Base-by-base conservation (phyloP, 2,329 filamentous ascomycete genomes). In the Sporothrix schenckii region DNA sequence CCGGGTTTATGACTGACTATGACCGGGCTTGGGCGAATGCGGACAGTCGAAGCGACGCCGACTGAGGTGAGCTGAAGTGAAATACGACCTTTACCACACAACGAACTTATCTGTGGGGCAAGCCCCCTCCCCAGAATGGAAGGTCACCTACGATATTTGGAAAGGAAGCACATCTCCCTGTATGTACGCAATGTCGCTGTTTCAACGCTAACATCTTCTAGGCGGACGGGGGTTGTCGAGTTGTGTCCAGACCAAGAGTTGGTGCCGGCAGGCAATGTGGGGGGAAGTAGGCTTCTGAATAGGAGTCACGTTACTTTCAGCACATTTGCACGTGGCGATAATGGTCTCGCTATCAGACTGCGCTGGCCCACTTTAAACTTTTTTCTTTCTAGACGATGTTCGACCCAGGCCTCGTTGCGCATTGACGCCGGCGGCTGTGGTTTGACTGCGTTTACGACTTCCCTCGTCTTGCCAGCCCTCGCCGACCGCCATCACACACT, bases 71-170 rank as follows among this genome's bases (percentile, higher is more conserved):
- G 44, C 14, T 16, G 14, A 19, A 19, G 14, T 3, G 10, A 21
- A 34, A 34, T 34, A 34, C 34, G 34, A 34, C 34, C 4, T 34
- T 7, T 1, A 19, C 19, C 58, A 47, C 19, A 34, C 34, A 27
- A 9, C 58, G 58, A 34, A n/a, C 47, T 47, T 58, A 68, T 68
- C 52, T 49, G 52, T 54, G 66, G 65, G 34, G 52, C 66, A 24
- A 24, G 24, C 11, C 13, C 30, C 1, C 19, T 27, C 27, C 71
- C 71, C 53, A 71, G 69, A 72, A 72, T 71, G 71, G 71, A 72
- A 72, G 71, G 71, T 72, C 52, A 39, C 39, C 56, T 16, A 24
- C 21, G 16, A 24, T 21, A 49, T 19, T 30, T 30, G 27, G 3
- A 30, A 30, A 30, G 1, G 4, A 30, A 30, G 27, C 27, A 30